Evolutionary conservation across 2,329 filamentous ascomycete genomes (phyloP), one percentile per base, ranked within the genome.

Genomic region (Aspergillus quadrilineatus): DNA sequence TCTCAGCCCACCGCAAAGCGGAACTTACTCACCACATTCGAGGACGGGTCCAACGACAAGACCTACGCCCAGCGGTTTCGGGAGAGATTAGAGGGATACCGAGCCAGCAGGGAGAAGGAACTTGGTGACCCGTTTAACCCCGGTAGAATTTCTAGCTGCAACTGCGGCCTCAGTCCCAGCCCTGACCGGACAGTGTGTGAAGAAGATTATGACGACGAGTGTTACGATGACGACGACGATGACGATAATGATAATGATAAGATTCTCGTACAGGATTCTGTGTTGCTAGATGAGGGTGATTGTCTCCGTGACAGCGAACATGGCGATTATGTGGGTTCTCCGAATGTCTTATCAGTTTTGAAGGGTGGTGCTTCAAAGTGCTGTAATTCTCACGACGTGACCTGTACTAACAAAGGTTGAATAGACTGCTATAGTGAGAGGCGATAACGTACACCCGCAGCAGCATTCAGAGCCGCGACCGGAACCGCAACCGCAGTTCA

Each of bases 61-160:
- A 17, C 28, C 39, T 28, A 46, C 32, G 15, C n/a, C 3, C 43
- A 59, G 42, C 53, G 36, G 14, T 46, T 46, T 12, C 32, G 49
- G 30, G 26, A 59, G 14, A 26, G 29, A 29, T 37, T 56, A 36
- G 49, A 49, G 4, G 44, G 28, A 14, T 60, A 39, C 52, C 55
- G 55, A 39, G 51, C 53, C 9, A 28, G 36, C 17, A 63, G 55
- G 34, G 57, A 51, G 17, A 49, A 49, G n/a, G 36, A 29, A 4
- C 56, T 62, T 9, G 37, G 50, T 12, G 36, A 37, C 10, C 61
- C 60, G 1, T 53, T 58, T 15, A 37, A 14, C 10, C 34, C 12
- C 5, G 34, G n/a, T 14, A 10, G 34, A 14, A 14, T 9, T 37
- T 37, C 9, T 14, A 14, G 9, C 34, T 37, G 14, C 34, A 14